These are phyloP conservation scores for Henckelia pumila DNA, from an alignment of 257 asterid genomes.

Conservation along the genomic window DNA sequence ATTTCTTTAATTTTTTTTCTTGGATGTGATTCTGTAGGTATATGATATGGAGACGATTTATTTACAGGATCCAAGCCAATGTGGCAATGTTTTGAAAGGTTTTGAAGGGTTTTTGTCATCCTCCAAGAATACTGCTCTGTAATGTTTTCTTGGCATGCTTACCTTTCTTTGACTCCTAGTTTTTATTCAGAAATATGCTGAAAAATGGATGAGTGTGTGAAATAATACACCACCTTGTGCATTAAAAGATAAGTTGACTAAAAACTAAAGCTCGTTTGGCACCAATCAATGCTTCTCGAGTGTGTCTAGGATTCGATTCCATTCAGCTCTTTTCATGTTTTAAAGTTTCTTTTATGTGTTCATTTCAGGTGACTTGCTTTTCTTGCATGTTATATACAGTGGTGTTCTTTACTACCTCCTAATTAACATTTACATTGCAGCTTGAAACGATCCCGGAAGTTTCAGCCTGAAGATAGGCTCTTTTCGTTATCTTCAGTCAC, in stretches of 20 bases:
- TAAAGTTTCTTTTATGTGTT: not conserved
- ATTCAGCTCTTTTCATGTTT: not conserved
- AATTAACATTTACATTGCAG: constrained; percentile 38
- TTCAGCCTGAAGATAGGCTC: constrained; percentile 97
- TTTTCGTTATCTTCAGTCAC: constrained; percentile 91
- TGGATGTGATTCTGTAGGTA: constrained; percentile 44
- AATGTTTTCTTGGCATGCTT: constrained; percentile 20
- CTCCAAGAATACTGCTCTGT: constrained; percentile 93
- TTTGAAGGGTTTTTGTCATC: constrained; percentile 96
- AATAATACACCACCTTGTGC: not conserved
- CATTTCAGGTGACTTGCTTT: not conserved
- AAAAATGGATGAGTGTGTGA: not conserved
- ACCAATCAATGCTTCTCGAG: not conserved
- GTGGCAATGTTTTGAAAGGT: constrained; percentile 99
- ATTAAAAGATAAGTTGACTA: not conserved
- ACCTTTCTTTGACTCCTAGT: not conserved
- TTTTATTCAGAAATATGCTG: constrained; percentile 1
- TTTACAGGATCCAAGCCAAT: constrained; percentile 98
- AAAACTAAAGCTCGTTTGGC: constrained; percentile 1
- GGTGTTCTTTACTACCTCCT: constrained; percentile 2
- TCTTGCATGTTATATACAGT: constrained; percentile 3
- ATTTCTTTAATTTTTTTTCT: constrained; percentile 5
- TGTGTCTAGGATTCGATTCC: not conserved
- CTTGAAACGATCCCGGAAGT: constrained; percentile 89
- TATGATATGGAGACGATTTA: constrained; percentile 97